Base-by-base conservation (phyloP, 805 yeast species). In the Maudiozyma serrabonitensis region DNA sequence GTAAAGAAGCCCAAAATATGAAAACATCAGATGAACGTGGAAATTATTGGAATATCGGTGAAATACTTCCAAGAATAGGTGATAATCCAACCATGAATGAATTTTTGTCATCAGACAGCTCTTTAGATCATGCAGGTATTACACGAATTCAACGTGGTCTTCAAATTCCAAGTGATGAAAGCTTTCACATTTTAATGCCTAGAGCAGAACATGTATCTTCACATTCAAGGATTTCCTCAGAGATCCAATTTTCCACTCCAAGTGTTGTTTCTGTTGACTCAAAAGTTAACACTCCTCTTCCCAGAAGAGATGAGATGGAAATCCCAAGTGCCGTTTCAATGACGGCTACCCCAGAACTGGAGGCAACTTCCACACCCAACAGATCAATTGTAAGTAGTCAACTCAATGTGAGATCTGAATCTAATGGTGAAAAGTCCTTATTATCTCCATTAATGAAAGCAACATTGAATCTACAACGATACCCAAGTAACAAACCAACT, bases 271-370 rank as follows among this genome's bases (percentile, higher is more conserved):
- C 42, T 16, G 23, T 46, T 26, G 45, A 37, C 13, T 45, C 46
- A 28, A 43, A 31, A 16, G 37, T n/a, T 6, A 13, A 31, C 25
- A 32, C 34, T 1, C 39, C 37, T 6, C 41, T 32, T 26, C 8
- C 39, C 15, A 21, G 25, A 12, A 32, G 23, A 9, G 39, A 16
- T 7, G 42, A 13, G 7, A 19, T 23, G 18, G 43, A 38, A 35
- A 28, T 45, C n/a, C 45, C 47, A 11, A 37, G 25, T 6, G 16
- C 41, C 2, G 42, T 37, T 7, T 21, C 46, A 6, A 46, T 46
- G 28, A 46, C 39, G 37, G 49, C 49, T 13, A 41, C 46, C 28
- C 35, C 41, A 25, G 40, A 31, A 2, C 26, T 45, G 15, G 28
- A 38, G 8, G 23, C 41, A 3, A 31, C 38, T 21, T 37, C 37